A percentile compares a stretch with the other conserved stretches of the same genome.
Evolutionary conservation across 768 basidiomycete species (phyloP).

Genomic region (Austroboletus eburneus): DNA sequence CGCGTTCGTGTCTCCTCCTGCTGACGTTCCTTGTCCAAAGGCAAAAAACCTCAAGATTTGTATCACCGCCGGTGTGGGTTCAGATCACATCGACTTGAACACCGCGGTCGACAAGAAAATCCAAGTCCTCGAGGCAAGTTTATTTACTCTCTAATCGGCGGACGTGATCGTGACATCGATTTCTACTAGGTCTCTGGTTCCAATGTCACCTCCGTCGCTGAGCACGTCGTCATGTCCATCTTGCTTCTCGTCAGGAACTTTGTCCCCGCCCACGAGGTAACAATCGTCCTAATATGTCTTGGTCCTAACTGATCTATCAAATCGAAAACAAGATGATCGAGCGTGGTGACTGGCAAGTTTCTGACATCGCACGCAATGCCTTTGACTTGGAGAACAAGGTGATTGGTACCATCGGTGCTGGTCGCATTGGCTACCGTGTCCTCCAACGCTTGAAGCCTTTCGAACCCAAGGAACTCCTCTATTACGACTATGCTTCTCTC

Average conservation of each 20-base stretch:
- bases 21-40: slow-evolving; percentile 34
- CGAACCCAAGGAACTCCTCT: slow-evolving; percentile 85
- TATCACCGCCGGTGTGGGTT: slow-evolving; percentile 88
- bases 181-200: slow-evolving; percentile 71
- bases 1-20: slow-evolving; percentile 1
- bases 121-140: slow-evolving; percentile 63
- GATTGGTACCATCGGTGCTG: slow-evolving; percentile 84
- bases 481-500: slow-evolving; percentile 81
- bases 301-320: too few species aligned
- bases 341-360: slow-evolving; percentile 84
- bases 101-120: slow-evolving; percentile 77
- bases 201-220: slow-evolving; percentile 88
- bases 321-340: slow-evolving; percentile 91
- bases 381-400: slow-evolving; percentile 91
- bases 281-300: too few species aligned
- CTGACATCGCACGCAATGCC: slow-evolving; percentile 75
- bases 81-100: slow-evolving; percentile 88
- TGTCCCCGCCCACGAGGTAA: slow-evolving; percentile 77
- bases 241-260: slow-evolving; percentile 90
- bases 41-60: slow-evolving; percentile 88
- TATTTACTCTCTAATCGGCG: too few species aligned
- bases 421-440: slow-evolving; percentile 83
- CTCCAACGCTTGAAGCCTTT: slow-evolving; percentile 78
- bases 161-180: too few species aligned
- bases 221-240: slow-evolving; percentile 89